These are phyloP conservation scores for Cornus florida DNA, from an alignment of 148 eudicot genomes.

Conservation along the genomic window DNA sequence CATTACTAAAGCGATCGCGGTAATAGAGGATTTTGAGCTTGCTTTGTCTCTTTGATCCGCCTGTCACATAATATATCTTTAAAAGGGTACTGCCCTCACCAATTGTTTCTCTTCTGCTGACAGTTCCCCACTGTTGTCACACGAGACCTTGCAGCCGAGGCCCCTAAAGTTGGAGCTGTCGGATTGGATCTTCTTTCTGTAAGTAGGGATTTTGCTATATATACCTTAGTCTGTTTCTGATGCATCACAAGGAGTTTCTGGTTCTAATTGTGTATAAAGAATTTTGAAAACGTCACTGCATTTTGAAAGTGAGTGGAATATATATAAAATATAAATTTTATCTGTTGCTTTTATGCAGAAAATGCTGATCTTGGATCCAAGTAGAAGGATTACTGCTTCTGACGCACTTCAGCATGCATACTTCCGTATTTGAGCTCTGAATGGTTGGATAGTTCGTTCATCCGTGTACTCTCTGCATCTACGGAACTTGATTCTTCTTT, in stretches of 20 bases:
- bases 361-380: constrained; percentile 3
- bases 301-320: not conserved
- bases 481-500: too few species aligned
- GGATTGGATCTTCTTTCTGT: not conserved
- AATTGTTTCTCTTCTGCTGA: not conserved
- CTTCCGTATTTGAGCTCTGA: not conserved
- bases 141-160: not conserved
- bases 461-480: too few species aligned
- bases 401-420: not conserved
- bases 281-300: not conserved
- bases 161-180: not conserved
- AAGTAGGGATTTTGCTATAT: not conserved
- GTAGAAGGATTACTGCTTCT: not conserved
- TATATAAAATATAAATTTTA: too few species aligned
- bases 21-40: too few species aligned
- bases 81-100: not conserved
- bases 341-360: not conserved
- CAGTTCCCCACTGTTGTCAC: not conserved
- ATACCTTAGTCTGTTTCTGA: too few species aligned
- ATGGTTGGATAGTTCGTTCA: not conserved
- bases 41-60: not conserved
- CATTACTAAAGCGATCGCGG: too few species aligned
- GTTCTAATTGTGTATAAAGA: too few species aligned
- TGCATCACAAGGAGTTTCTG: too few species aligned
- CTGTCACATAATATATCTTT: not conserved